Evolutionary conservation across 441 rosid genomes (phyloP).

Genomic region (Arabidopsis lyrata): DNA sequence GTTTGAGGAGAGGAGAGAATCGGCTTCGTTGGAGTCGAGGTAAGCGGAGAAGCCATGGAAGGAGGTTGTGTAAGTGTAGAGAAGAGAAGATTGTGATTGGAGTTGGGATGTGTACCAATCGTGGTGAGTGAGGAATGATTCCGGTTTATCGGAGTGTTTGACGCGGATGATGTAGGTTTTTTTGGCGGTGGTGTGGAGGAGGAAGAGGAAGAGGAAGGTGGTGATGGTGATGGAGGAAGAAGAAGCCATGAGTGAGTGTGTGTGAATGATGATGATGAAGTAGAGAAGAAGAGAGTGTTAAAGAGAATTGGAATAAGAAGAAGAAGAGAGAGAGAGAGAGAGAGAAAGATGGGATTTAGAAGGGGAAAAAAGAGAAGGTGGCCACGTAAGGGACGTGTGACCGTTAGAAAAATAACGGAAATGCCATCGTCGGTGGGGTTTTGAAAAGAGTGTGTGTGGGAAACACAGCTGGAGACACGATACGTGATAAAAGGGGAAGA

Average conservation of each 20-base stretch:
- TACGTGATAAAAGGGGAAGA: conserved; percentile 29
- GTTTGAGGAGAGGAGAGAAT: conserved; percentile 58
- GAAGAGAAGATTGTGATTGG: conserved; percentile 56
- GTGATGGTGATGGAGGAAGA: conserved; percentile 33
- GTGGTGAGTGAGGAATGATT: conserved; percentile 59
- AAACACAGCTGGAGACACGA: conserved; percentile 48
- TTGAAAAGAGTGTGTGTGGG: conserved; percentile 34
- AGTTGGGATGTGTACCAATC: conserved; percentile 77
- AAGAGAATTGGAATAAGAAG: not conserved
- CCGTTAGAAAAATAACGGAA: conserved; percentile 36
- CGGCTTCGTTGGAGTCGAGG: conserved; percentile 60
- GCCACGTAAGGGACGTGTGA: conserved; percentile 36
- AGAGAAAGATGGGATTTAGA: conserved; percentile 34
- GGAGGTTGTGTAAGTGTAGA: conserved; percentile 71
- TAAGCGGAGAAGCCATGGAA: conserved; percentile 84
- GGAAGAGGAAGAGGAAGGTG: conserved; percentile 32
- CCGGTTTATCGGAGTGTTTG: conserved; percentile 60
- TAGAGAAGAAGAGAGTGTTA: conserved; percentile 9
- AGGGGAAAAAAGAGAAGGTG: not conserved
- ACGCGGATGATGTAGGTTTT: conserved; percentile 80
- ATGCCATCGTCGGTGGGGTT: conserved; percentile 50
- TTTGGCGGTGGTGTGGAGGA: conserved; percentile 37
- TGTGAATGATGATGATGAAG: not conserved
- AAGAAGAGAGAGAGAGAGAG: conserved; percentile 5
- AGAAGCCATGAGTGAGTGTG: conserved; percentile 48